A percentile compares a stretch with the other conserved stretches of the same genome.
Conservation (phyloP, 2,329 filamentous ascomycete species). For the Parascedosporium putredinis region DNA sequence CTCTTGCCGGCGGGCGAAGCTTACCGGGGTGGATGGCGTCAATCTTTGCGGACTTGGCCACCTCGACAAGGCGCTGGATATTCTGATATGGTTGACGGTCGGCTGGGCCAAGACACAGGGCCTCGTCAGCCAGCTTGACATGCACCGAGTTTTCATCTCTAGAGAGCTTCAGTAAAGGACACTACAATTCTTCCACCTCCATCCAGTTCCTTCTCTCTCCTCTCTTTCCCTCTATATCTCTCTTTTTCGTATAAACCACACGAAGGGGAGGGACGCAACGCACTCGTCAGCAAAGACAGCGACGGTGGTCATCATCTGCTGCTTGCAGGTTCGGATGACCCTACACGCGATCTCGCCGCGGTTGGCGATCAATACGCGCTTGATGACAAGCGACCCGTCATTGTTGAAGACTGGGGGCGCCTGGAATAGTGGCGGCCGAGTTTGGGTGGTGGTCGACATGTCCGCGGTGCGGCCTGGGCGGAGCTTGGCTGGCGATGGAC, state of each 20-base stretch:
- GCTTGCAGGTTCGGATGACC: slow-evolving; percentile 55
- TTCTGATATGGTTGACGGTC: neutral
- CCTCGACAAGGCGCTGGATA: slow-evolving; percentile 14
- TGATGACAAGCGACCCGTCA: neutral
- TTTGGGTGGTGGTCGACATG: neutral
- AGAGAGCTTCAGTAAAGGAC: too few species aligned
- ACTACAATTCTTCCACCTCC: too few species aligned
- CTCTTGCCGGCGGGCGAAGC: neutral
- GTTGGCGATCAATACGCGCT: slow-evolving; percentile 51
- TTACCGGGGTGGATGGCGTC: slow-evolving; percentile 47
- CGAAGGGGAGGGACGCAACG: too few species aligned
- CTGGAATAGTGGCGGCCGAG: neutral
- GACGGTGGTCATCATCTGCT: slow-evolving; percentile 57
- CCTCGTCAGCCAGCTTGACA: neutral
- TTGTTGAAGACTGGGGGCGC: neutral
- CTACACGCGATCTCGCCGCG: slow-evolving; percentile 66
- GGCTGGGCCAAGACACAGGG: neutral
- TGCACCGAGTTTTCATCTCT: slow-evolving; percentile 1
- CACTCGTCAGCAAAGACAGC: slow-evolving; percentile 59
- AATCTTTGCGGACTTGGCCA: slow-evolving; percentile 36
- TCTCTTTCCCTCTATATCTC: too few species aligned
- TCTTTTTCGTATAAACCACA: too few species aligned
- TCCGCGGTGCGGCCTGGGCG: too few species aligned
- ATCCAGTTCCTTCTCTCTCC: too few species aligned
- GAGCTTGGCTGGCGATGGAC: too few species aligned